Conservation (phyloP, 495 filamentous ascomycete species). For the Aspergillus indologenus region DNA sequence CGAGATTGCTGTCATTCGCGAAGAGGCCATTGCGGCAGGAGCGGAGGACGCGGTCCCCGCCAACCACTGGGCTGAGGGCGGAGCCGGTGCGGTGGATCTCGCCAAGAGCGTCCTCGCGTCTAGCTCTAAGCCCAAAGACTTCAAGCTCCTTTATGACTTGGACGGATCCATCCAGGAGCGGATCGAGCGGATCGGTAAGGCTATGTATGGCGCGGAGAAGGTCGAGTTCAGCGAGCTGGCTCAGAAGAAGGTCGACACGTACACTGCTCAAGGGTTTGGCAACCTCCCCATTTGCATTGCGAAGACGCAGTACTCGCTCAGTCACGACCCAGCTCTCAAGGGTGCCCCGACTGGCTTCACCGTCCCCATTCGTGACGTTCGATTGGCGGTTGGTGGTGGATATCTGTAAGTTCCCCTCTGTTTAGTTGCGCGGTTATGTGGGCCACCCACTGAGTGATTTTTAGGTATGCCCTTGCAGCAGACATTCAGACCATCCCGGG, state of each 20-base stretch:
- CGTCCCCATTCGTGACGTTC: conserved; percentile 89
- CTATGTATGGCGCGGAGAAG: conserved; percentile 89
- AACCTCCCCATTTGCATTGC: conserved; percentile 94
- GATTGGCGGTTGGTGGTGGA: conserved; percentile 89
- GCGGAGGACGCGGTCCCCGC: conserved; percentile 91
- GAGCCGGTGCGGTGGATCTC: conserved; percentile 84
- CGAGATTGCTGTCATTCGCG: conserved; percentile 81
- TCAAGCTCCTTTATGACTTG: conserved; percentile 81
- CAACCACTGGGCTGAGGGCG: conserved; percentile 97
- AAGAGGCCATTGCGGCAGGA: conserved; percentile 89
- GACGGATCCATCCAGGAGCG: conserved; percentile 81
- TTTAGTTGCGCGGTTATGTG: conserved; percentile 10
- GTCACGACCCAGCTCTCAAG: conserved; percentile 90
- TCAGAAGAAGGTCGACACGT: conserved; percentile 92
- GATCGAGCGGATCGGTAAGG: conserved; percentile 84
- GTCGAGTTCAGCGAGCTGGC: conserved; percentile 94
- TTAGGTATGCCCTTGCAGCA: conserved; percentile 85
- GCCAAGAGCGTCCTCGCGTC: conserved; percentile 83
- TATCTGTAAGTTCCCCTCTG: conserved; percentile 62
- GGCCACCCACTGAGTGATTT: conserved; percentile 9
- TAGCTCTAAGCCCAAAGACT: conserved; percentile 80
- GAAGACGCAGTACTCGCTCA: conserved; percentile 97
- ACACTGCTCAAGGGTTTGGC: conserved; percentile 86
- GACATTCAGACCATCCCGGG: conserved; percentile 99
- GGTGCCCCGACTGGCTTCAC: conserved; percentile 96